Conservation (phyloP, 1,284 basidiomycete species). For the Apiotrichum porosum region DNA sequence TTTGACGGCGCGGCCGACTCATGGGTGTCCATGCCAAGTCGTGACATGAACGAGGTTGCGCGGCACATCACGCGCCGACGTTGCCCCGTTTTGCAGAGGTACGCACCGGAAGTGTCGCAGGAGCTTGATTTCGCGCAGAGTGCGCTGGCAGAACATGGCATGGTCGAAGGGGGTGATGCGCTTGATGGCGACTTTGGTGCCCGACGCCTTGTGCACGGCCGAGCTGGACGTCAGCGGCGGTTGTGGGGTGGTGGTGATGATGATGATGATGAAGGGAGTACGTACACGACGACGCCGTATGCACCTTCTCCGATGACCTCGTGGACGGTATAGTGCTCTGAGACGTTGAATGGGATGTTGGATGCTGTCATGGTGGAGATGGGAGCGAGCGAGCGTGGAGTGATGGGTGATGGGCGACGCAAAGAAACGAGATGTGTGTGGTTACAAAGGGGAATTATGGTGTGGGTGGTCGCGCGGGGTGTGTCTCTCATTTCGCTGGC, state of each 20-base stretch:
- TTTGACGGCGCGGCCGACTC: background rate
- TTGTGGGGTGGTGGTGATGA: background rate
- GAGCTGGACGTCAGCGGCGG: slow-evolving; percentile 51
- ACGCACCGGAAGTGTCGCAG: slow-evolving; percentile 69
- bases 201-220: slow-evolving; percentile 73
- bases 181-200: slow-evolving; percentile 81
- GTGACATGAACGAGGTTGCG: too few species aligned
- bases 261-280: background rate
- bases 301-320: slow-evolving; percentile 88
- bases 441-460: too few species aligned
- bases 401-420: too few species aligned
- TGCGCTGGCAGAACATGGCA: slow-evolving; percentile 84
- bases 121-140: slow-evolving; percentile 80
- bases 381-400: slow-evolving; percentile 3
- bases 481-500: too few species aligned
- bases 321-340: slow-evolving; percentile 73
- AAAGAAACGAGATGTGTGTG: too few species aligned
- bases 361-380: slow-evolving; percentile 14
- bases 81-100: too few species aligned
- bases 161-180: slow-evolving; percentile 91
- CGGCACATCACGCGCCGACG: too few species aligned
- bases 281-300: slow-evolving; percentile 67
- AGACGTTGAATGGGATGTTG: slow-evolving; percentile 35
- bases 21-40: too few species aligned
- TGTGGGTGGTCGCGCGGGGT: too few species aligned